phyloP scores from a whole-genome alignment of 345 rosid genomes.

The Aurinia saxatilis region DNA sequence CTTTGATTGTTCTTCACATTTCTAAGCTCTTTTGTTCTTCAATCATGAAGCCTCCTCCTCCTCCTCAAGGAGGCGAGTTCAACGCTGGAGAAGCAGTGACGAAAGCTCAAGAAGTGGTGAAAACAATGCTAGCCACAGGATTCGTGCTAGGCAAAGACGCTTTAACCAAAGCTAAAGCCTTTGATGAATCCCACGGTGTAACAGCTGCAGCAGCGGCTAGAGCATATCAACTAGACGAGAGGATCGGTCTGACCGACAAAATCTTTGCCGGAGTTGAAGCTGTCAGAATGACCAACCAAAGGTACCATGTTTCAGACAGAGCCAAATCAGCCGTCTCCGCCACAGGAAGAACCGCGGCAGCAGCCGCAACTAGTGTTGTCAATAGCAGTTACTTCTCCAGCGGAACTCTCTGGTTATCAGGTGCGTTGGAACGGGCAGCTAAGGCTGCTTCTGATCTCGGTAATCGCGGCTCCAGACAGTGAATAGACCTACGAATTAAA shows the following conservation, averaged over 20 bases:
- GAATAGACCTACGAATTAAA: neutral
- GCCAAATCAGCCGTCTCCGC: conserved; percentile 65
- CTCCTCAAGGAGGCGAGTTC: conserved; percentile 30
- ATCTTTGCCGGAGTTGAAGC: conserved; percentile 65
- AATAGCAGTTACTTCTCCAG: conserved; percentile 72
- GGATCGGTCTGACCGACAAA: conserved; percentile 60
- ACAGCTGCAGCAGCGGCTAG: conserved; percentile 66
- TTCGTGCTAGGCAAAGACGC: conserved; percentile 70
- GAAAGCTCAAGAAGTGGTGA: conserved; percentile 65
- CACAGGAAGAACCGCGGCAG: conserved; percentile 59
- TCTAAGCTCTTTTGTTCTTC: neutral
- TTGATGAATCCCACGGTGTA: conserved; percentile 69
- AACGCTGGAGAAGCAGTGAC: conserved; percentile 67
- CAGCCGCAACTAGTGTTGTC: conserved; percentile 55
- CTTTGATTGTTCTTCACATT: neutral
- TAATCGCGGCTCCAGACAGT: conserved; percentile 31
- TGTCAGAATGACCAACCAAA: conserved; percentile 50
- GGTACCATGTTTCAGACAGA: conserved; percentile 53
- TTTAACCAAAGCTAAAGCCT: conserved; percentile 54
- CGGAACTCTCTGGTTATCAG: conserved; percentile 77
- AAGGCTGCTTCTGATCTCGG: conserved; percentile 61
- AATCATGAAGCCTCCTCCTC: conserved; percentile 9
- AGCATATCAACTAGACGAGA: conserved; percentile 56
- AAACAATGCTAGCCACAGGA: conserved; percentile 61
- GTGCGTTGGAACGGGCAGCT: conserved; percentile 63